Evolutionary conservation across 2,329 filamentous ascomycete species (phyloP), one percentile per base, ranked within the genome.

Genomic region (Alternaria panax): DNA sequence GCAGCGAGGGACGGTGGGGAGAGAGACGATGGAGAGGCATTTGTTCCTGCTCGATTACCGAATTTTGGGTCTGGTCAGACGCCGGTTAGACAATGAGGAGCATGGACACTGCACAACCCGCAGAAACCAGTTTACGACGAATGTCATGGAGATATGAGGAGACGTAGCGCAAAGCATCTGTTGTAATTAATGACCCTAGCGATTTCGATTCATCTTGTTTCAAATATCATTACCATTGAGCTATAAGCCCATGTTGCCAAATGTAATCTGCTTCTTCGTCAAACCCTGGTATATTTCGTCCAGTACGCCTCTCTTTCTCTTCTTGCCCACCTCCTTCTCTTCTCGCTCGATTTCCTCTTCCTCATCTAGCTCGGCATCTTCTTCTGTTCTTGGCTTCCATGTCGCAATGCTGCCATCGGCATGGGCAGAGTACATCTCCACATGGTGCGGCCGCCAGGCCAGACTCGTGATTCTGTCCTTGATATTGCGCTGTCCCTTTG

Each of bases 391-490:
- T 2, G 92, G 90, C 67, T 85, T 84, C 93, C 94, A 97, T 4
- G 87, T 86, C 43, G 90, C 85, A 57, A 98, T 94, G 52, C 89
- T 90, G 0, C 94, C 94, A 73, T 97, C 92, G 3, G 89, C 84
- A 70, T 97, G 92, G 2, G 88, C 90, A 53, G 92, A 95, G 78
- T 92, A 96, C 57, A 97, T 85, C 65, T 90, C 88, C 1, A 89
- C 88, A 56, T 84, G 78, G 30, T 92, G 91, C 1, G 86, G 85
- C 34, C 87, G 81, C 92, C 93, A 97, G 1, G 86, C 89, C 24
- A 97, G 82, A 53, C 86, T 86, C 14, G 91, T 93, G 46, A 95
- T 89, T 28, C 90, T 66, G 32, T 76, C 74, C 52, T 68, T 75
- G 9, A 46, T 25, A 38, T 72, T 73, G 9, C 80, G 63, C 63